Base-by-base conservation (phyloP, 192 early-diverging fungal species). In the Coemansia erecta region DNA sequence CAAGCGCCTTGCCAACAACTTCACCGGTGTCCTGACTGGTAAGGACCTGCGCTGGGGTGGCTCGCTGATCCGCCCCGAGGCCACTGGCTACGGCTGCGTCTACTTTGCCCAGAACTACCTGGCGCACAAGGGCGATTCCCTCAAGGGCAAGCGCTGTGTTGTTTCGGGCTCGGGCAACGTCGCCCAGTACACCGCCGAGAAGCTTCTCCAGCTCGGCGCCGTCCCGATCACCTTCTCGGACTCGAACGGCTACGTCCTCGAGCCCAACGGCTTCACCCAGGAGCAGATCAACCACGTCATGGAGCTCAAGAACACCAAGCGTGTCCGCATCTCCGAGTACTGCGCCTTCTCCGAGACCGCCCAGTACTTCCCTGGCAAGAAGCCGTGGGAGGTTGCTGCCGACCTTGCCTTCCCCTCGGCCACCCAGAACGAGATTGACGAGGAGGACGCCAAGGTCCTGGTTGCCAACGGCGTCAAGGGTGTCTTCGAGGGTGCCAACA, bases 351-450 rank as follows among this genome's bases (percentile, higher is more conserved):
- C 73, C 45, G 45, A 65, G 55, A 65, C 64, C n/a, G 70, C 72
- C 26, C 73, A 81, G 63, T 82, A 70, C 70, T 72, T 82, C 70
- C 63, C 61, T 31, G 79, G 79, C 58, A 76, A 82, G 74, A 71
- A 72, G 59, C 81, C 81, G 8, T 82, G 81, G 81, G 76, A 82
- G 70, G 73, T 77, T 12, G 46, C 64, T 21, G 73, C 64, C 63
- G 81, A 82, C 49, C 58, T 81, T 45, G 81, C 81, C 68, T 77
- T 82, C 72, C 81, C 81, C 33, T 82, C 73, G 51, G 81, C 81
- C 61, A 82, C 81, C 37, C 81, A 82, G 66, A 82, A 82, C 62
- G 81, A 82, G 74, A 69, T 81, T 21, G 80, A 82, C 67, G 72
- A 76, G 67, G 81, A 70, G 43, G 81, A 82, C 28, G 81, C 80